Base-by-base conservation (phyloP, 139 green algal genomes). In the Closterium sp. region DNA sequence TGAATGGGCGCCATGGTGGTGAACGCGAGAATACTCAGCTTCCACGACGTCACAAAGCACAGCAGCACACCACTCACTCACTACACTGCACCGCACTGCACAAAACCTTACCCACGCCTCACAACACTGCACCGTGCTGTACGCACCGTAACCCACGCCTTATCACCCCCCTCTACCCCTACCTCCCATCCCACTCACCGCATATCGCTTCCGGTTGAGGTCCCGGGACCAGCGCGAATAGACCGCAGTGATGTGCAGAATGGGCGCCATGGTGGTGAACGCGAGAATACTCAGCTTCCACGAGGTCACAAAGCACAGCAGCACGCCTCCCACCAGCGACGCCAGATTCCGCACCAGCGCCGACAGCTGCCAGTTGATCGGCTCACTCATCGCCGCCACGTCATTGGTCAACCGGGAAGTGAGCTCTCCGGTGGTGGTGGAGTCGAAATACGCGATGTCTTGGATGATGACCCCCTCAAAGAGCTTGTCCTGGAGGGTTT, bases 221-320 rank as follows among this genome's bases (percentile, higher is more conserved):
- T 88, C 79, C 17, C 90, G 73, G 22, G 85, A 93, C 94, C 94
- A 96, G 31, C 88, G 86, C 9, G 94, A 95, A 90, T 96, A 96
- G 4, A 94, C 50, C 27, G 87, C 73, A 4, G 94, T 96, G 45
- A 96, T 90, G 89, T 95, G 91, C 84, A 94, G 94, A 84, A 96
- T 92, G 31, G 95, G 95, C 85, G 95, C 86, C 90, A 96, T 92
- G 31, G 94, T 96, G 31, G 95, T 96, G 87, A 96, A 96, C 9
- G 95, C 94, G 1, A 96, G 86, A 92, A 96, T 95, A 28, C 88
- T 92, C n/a, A 95, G 93, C 88, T 95, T 94, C 95, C 95, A 96
- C 62, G 5, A 95, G 6, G 91, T 95, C 50, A 89, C 50, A 93
- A 96, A 96, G 84, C 92, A 96, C 79, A 96, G 86, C 19, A 93